Evolutionary conservation across 495 filamentous ascomycete species (phyloP).

Genomic region (Hyaloscypha hepaticicola): DNA sequence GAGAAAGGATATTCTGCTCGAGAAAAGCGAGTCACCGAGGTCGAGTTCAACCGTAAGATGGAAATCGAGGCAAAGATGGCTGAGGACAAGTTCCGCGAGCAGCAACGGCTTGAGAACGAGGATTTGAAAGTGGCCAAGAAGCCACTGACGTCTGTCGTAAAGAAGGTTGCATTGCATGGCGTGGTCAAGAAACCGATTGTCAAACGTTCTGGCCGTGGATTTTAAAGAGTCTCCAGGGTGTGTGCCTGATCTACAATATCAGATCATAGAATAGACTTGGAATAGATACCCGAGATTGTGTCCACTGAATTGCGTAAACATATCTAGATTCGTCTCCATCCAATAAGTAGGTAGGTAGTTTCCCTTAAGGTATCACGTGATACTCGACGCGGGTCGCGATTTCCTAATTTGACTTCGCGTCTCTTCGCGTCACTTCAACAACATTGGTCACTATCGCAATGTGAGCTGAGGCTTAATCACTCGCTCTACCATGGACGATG

Average conservation of each 20-base stretch:
- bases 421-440: slow-evolving; percentile 4
- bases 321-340: too few species aligned
- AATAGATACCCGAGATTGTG: not conserved
- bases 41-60: slow-evolving; percentile 92
- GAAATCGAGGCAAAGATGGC: slow-evolving; percentile 95
- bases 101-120: slow-evolving; percentile 54
- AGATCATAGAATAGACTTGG: not conserved
- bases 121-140: slow-evolving; percentile 49
- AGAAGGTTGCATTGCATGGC: slow-evolving; percentile 52
- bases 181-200: slow-evolving; percentile 63
- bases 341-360: too few species aligned
- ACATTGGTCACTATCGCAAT: not conserved
- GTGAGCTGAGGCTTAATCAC: slow-evolving; percentile 5
- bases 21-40: slow-evolving; percentile 86
- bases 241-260: not conserved
- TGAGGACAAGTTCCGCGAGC: slow-evolving; percentile 74
- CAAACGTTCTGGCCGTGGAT: slow-evolving; percentile 55
- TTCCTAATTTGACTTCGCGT: not conserved
- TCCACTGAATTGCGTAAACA: too few species aligned
- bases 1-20: slow-evolving; percentile 94
- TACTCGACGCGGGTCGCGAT: not conserved
- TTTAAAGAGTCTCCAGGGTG: slow-evolving; percentile 33
- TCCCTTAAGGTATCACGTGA: not conserved
- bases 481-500: slow-evolving; percentile 21
- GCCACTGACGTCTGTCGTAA: slow-evolving; percentile 40